Base-by-base conservation (phyloP, 257 asterid species). In the Rubia yunnanensis region DNA sequence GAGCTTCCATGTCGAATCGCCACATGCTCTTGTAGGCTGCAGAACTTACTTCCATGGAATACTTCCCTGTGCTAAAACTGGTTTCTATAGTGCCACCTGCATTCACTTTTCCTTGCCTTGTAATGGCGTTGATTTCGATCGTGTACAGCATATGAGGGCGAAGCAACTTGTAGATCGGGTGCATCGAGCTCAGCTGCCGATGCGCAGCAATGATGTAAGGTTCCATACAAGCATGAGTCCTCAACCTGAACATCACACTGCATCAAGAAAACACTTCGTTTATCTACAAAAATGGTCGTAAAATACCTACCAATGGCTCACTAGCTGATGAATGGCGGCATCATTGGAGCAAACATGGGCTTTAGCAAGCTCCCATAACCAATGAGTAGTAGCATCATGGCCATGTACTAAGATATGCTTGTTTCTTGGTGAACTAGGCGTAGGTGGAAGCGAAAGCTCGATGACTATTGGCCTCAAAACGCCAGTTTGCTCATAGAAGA, bases 71-170 rank as follows among this genome's bases (percentile, higher is more conserved):
- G 81, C 92, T 82, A 74, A 89, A 87, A 63, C 88, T 81, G 11
- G 85, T 82, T 74, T 92, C 98, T 7, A 92, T 87, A 60, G 89
- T 73, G 66, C 97, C 98, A 68, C 98, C 98, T 1, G 89, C 98
- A 23, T 81, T 92, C 49, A 92, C 85, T 34, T 89, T 72, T 68
- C 80, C 85, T 67, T 87, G 97, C 79, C 98, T 81, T 0, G 97
- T 96, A 30, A 92, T 85, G 31, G 97, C 98, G 67, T 89, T 92
- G 71, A 92, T 92, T 72, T 92, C 94, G 87, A 89, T 68, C 20
- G 98, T 92, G 78, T 88, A 87, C 27, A 95, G 95, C 86, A 83
- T 81, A 52, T 92, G 96, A 22, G 98, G 96, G 73, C 86, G 89
- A n/a, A 92, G 85, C 63, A 87, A 76, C 74, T 88, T 87, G 74